Conservation (phyloP, 768 basidiomycete species). For the Leccinum rimulosum region DNA sequence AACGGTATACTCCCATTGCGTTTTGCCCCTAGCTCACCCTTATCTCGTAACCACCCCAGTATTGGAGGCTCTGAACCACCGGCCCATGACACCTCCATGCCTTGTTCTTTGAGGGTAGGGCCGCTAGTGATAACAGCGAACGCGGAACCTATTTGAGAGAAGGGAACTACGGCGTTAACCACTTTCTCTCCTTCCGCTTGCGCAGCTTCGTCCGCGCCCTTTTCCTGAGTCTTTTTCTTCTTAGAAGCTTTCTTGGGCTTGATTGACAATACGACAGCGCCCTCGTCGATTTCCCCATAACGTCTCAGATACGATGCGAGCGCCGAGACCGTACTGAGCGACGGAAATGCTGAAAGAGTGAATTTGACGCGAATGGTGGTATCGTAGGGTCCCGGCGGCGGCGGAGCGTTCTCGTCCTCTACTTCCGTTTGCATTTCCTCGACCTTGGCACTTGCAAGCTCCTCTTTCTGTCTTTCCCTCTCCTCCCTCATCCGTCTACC, state of each 20-base stretch:
- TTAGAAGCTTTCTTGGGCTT: constrained; percentile 48
- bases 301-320: constrained; percentile 44
- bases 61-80: constrained; percentile 69
- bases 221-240: constrained; percentile 36
- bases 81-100: constrained; percentile 72
- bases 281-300: constrained; percentile 63
- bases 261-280: constrained; percentile 65
- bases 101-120: constrained; percentile 50
- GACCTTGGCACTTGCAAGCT: constrained; percentile 38
- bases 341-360: constrained; percentile 49
- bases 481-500: constrained; percentile 68
- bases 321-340: constrained; percentile 19
- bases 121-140: constrained; percentile 71
- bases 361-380: constrained; percentile 78
- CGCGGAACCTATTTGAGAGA: constrained; percentile 72
- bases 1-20: constrained; percentile 6
- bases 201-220: constrained; percentile 36
- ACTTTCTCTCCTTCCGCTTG: constrained; percentile 43
- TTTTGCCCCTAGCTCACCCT: constrained; percentile 54
- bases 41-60: constrained; percentile 68
- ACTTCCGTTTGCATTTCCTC: constrained; percentile 26
- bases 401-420: constrained; percentile 49
- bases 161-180: constrained; percentile 72
- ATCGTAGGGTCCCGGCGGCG: constrained; percentile 62
- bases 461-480: constrained; percentile 51